Evolutionary conservation across 352 stramenopile species (phyloP), one percentile per base, ranked within the genome.

Genomic region (Pythium sukuiense): DNA sequence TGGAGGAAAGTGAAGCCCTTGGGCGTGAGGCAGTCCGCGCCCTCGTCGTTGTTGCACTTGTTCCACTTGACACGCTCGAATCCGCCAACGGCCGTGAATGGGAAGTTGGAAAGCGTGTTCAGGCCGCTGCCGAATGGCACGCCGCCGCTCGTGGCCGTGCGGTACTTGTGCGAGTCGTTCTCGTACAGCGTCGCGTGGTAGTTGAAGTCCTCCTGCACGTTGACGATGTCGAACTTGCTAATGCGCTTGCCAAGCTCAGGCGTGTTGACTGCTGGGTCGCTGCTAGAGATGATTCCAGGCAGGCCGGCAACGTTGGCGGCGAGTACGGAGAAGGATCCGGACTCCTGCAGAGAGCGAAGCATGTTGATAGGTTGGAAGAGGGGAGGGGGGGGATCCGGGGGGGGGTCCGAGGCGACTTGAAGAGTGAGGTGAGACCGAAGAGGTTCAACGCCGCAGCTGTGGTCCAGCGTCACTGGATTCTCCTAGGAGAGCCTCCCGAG

Each of bases 1-100:
- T 75, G 64, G 39, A 80, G 53, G 39, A 74, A 63, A 7, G 76
- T 87, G 55, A 87, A 87, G 16, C 78, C 78, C 67, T 87, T 87
- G 14, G 78, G 78, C 7, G 78, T 87, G 54, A 87, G 67, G 62
- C 78, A 87, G 66, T 87, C 78, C 39, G 70, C 67, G 20, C 76
- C 69, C 4, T 87, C 74, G 57, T 73, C 64, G 41, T 70, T 81
- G 62, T 69, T 87, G 59, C 78, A 87, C 26, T 67, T 73, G 32
- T 24, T 60, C 77, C 77, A 82, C 63, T 85, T 82, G 50, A 73
- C 60, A 24, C 78, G 78, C 30, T 82, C 65, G 6, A 83, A 29
- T 16, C 69, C 74, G 13, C 63, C 72, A n/a, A 70, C 64, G 30
- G 65, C 76, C 30, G 53, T 81, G 57, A 87, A 84, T 0, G 71